Percentiles rank a stretch among this genome's conserved stretches.
Evolutionary conservation across 75 land plant genomes (phyloP).

Genomic region (Pinus tabuliformis): DNA sequence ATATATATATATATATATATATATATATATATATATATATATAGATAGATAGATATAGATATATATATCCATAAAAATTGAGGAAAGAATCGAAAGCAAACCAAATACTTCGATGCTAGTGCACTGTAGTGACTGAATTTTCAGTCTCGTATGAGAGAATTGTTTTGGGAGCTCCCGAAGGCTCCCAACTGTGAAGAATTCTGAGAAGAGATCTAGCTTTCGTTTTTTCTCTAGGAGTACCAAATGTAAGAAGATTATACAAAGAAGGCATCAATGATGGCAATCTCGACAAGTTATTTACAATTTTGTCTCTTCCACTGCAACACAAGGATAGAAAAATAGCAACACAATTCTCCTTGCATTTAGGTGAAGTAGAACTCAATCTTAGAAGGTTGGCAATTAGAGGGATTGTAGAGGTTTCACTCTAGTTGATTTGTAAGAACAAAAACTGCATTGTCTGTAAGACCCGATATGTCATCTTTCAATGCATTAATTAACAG

Average conservation of each 20-base stretch:
- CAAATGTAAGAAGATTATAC: not conserved
- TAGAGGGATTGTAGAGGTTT: constrained; percentile 26
- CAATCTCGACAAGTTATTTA: not conserved
- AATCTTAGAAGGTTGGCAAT: constrained; percentile 54
- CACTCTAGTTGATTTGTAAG: constrained; percentile 14
- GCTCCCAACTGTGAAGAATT: no score
- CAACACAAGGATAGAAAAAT: constrained; percentile 49
- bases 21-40: no score
- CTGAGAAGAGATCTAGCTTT: no score
- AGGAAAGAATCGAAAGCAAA: no score
- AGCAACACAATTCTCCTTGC: constrained; percentile 32
- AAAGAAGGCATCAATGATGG: constrained; percentile 39
- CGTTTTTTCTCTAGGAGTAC: no score
- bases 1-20: no score
- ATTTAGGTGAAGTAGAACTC: constrained; percentile 48
- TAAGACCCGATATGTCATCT: constrained; percentile 47
- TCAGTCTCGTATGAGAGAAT: constrained; percentile 6
- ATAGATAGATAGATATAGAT: no score
- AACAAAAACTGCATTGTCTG: constrained; percentile 38
- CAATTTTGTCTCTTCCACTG: no score
- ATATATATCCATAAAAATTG: no score
- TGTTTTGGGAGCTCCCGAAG: no score
- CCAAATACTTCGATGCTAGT: no score
- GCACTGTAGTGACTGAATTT: no score
- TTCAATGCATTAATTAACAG: constrained; percentile 24